These are phyloP conservation scores for Hypholoma fasciculare DNA, from an alignment of 768 basidiomycete species.

Conservation along the genomic window DNA sequence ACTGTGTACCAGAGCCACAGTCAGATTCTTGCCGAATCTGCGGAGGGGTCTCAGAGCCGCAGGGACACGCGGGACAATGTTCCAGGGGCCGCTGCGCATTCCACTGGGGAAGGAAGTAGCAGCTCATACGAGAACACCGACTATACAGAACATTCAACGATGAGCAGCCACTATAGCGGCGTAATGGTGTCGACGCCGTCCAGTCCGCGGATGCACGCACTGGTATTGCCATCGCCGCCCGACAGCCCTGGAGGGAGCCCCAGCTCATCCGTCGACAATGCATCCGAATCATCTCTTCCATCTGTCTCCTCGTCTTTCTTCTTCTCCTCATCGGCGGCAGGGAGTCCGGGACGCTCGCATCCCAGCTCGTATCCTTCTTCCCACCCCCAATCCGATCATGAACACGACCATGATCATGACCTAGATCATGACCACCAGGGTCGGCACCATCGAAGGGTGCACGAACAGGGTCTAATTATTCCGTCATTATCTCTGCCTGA, in stretches of 20 bases:
- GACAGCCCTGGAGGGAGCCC: constrained; percentile 47
- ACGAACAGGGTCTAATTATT: constrained; percentile 59
- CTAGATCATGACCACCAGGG: constrained; percentile 1
- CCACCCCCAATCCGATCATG: constrained; percentile 32
- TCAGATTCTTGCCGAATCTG: not conserved
- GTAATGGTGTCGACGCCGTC: constrained; percentile 33
- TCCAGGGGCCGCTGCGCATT: not conserved
- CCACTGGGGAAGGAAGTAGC: not conserved
- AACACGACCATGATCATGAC: constrained; percentile 17
- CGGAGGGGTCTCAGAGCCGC: constrained; percentile 10
- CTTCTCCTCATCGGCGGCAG: constrained; percentile 67
- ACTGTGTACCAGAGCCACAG: constrained; percentile 22
- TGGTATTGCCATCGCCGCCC: constrained; percentile 53
- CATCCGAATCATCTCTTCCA: constrained; percentile 58
- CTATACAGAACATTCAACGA: constrained; percentile 2
- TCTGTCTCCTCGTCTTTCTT: constrained; percentile 77
- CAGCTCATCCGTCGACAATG: constrained; percentile 22
- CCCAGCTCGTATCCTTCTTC: constrained; percentile 36
- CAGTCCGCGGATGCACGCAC: constrained; percentile 13
- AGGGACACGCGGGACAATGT: constrained; percentile 4
- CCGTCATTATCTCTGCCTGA: constrained; percentile 66
- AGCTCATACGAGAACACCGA: not conserved
- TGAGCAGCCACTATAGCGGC: constrained; percentile 5
- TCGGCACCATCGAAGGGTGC: constrained; percentile 10
- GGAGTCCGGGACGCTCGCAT: constrained; percentile 58